A percentile compares a stretch with the other conserved stretches of the same genome.
Conservation (phyloP, 169 alveolate species). For the Eimeria praecox region DNA sequence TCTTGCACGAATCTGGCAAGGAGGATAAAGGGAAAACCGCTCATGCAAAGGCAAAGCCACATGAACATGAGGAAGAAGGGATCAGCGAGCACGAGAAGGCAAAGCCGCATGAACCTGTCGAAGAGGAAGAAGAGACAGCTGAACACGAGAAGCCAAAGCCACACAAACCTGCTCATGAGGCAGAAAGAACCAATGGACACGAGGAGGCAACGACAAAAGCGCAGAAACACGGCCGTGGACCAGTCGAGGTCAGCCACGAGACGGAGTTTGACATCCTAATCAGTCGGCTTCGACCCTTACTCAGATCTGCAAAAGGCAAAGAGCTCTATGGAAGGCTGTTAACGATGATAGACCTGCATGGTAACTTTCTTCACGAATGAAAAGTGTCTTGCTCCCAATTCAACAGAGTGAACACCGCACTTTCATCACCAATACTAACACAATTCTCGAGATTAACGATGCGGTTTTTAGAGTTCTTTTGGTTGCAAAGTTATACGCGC, state of each 20-base stretch:
- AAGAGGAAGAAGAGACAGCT: not conserved
- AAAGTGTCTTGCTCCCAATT: not conserved
- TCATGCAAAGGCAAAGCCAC: not conserved
- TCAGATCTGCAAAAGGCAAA: conserved; percentile 38
- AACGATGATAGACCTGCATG: conserved; percentile 38
- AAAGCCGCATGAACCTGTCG: not conserved
- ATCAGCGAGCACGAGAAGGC: not conserved
- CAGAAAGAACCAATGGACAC: not conserved
- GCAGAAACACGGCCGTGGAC: not conserved
- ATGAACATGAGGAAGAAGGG: not conserved
- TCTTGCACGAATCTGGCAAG: not conserved
- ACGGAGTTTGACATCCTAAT: not conserved
- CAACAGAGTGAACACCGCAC: not conserved
- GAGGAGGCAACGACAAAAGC: not conserved
- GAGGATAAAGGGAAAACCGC: not conserved
- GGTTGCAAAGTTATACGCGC: not conserved
- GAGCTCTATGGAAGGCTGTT: conserved; percentile 18
- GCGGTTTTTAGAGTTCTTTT: not conserved
- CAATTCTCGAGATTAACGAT: too few species aligned
- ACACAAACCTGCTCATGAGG: not conserved
- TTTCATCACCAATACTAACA: too few species aligned
- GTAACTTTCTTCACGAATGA: not conserved
- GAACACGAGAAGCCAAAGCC: not conserved
- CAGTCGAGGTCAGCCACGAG: not conserved
- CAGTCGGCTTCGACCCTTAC: conserved; percentile 40